phyloP scores from a whole-genome alignment of 2,329 filamentous ascomycete genomes.

The Penicillium freii region DNA sequence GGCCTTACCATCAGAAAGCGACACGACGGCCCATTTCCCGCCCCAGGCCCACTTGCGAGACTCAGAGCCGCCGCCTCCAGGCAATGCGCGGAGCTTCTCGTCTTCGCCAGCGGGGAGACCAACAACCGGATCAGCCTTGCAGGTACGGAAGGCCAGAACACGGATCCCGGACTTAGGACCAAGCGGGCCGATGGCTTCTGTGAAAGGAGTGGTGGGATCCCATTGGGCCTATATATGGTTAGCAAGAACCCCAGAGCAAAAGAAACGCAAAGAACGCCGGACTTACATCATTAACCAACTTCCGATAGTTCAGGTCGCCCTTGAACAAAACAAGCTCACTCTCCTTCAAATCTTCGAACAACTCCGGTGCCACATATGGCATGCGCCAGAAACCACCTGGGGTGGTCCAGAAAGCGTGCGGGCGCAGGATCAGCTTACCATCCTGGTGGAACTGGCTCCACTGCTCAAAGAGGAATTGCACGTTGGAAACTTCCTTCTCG shows the following conservation, averaged over 20 bases:
- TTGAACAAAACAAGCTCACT: slow-evolving; percentile 94
- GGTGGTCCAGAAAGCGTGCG: slow-evolving; percentile 89
- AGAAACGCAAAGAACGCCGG: background rate
- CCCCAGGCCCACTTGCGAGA: slow-evolving; percentile 89
- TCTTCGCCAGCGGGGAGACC: slow-evolving; percentile 80
- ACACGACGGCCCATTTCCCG: slow-evolving; percentile 95
- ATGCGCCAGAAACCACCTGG: slow-evolving; percentile 86
- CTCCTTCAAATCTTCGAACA: slow-evolving; percentile 74
- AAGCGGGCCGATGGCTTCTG: slow-evolving; percentile 78
- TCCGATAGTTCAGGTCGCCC: slow-evolving; percentile 94
- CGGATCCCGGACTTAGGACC: slow-evolving; percentile 80
- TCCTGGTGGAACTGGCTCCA: slow-evolving; percentile 80
- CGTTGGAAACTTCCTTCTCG: slow-evolving; percentile 63
- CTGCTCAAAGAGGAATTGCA: slow-evolving; percentile 75
- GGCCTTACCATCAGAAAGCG: slow-evolving; percentile 69
- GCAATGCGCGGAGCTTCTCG: slow-evolving; percentile 68
- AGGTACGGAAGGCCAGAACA: slow-evolving; percentile 82
- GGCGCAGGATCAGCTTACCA: slow-evolving; percentile 76
- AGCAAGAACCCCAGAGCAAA: background rate
- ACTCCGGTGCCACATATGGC: slow-evolving; percentile 62
- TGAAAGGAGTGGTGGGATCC: slow-evolving; percentile 85
- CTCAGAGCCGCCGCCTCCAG: slow-evolving; percentile 67
- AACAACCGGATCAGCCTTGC: slow-evolving; percentile 95
- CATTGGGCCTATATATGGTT: slow-evolving; percentile 61
- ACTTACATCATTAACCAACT: slow-evolving; percentile 82